Conservation (phyloP, 495 filamentous ascomycete genomes). For the Neurospora sp. region DNA sequence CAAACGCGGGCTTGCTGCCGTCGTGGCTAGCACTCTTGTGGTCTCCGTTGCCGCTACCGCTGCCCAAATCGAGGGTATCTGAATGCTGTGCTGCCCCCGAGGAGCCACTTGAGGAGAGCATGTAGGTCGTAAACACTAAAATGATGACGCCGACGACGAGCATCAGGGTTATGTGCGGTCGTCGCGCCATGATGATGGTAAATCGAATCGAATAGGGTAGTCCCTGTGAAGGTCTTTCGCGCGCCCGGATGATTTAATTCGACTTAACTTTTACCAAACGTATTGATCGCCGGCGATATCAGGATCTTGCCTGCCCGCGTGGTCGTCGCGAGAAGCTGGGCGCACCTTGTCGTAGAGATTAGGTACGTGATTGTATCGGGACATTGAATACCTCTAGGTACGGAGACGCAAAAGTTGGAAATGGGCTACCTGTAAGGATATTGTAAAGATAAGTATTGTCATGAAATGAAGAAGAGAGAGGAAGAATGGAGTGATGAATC, state of each 20-base stretch:
- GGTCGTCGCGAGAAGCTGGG: not conserved
- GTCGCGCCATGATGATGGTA: constrained; percentile 29
- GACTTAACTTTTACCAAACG: not conserved
- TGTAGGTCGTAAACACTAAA: constrained; percentile 28
- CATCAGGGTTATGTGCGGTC: constrained; percentile 31
- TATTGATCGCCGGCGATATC: not conserved
- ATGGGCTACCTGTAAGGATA: too few relatives aligned
- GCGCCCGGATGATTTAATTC: not conserved
- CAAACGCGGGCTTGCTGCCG: constrained; percentile 14
- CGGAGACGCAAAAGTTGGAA: not conserved
- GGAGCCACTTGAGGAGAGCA: constrained; percentile 17
- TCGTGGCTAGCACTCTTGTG: not conserved
- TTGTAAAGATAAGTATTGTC: not conserved
- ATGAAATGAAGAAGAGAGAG: not conserved
- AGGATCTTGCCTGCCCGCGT: not conserved
- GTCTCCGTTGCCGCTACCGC: constrained; percentile 3
- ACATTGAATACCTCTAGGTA: not conserved
- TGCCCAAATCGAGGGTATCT: not conserved
- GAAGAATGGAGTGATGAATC: not conserved
- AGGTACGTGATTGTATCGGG: not conserved
- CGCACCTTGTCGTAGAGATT: not conserved
- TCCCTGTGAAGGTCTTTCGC: not conserved
- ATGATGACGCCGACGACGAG: constrained; percentile 21
- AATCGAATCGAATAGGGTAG: not conserved
- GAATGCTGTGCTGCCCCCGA: constrained; percentile 2